Conservation (phyloP, 148 eudicot genomes). For the Chenopodium quinoa region DNA sequence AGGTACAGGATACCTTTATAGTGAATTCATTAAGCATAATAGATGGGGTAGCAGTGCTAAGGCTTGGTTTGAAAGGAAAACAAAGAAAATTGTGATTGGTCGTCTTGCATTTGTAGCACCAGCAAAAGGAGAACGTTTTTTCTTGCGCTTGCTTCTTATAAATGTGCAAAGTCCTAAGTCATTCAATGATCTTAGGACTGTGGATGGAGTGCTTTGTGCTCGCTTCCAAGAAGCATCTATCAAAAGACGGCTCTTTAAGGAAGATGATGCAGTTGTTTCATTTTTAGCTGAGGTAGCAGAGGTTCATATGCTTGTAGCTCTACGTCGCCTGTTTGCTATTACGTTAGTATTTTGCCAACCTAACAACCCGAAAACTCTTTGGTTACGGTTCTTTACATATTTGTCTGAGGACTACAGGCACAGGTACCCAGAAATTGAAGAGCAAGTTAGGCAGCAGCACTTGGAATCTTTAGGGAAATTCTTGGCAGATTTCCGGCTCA, state of each 20-base stretch:
- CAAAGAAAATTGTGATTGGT: neutral
- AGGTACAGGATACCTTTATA: neutral
- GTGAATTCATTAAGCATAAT: neutral
- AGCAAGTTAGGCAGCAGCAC: neutral
- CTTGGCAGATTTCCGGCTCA: neutral
- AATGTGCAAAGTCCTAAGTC: neutral
- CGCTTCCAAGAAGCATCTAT: neutral
- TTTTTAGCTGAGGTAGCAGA: neutral
- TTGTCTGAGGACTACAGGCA: neutral
- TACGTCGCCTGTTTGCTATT: neutral
- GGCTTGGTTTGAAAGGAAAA: neutral
- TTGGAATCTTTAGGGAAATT: neutral
- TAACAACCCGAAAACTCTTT: neutral
- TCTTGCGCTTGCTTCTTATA: neutral
- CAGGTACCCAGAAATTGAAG: neutral
- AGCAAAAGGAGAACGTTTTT: neutral
- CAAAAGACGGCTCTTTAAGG: neutral
- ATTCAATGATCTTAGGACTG: neutral
- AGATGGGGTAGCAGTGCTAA: neutral
- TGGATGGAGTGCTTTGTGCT: neutral
- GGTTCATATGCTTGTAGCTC: neutral
- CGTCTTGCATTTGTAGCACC: neutral
- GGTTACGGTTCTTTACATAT: neutral
- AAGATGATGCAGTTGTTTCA: neutral
- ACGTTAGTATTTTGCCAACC: neutral